A percentile compares a stretch with the other conserved stretches of the same genome.
phyloP scores from a whole-genome alignment of 352 stramenopile species.

The Pythium chondricola region DNA sequence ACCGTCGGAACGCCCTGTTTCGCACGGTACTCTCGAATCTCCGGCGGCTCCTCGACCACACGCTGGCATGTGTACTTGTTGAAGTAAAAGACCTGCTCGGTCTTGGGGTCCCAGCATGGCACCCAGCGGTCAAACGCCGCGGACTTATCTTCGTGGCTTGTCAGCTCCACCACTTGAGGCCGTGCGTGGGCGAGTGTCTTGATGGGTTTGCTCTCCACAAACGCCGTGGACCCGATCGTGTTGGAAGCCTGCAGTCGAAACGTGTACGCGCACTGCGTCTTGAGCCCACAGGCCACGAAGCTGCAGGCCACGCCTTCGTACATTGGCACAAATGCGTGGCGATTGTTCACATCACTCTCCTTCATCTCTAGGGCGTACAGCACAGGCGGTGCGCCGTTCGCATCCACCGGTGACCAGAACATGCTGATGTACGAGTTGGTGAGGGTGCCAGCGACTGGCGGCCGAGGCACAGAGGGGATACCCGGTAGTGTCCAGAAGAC shows the following conservation, averaged over 20 bases:
- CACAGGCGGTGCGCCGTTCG: conserved; percentile 52
- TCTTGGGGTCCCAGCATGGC: conserved; percentile 83
- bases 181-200: conserved; percentile 49
- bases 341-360: conserved; percentile 14
- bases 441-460: conserved; percentile 44
- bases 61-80: conserved; percentile 80
- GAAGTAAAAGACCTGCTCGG: conserved; percentile 86
- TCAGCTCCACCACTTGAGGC: conserved; percentile 67
- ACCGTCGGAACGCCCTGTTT: conserved; percentile 31
- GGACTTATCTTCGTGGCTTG: conserved; percentile 28
- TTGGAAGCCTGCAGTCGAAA: conserved; percentile 75
- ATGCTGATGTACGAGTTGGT: conserved; percentile 69
- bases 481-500: conserved; percentile 60
- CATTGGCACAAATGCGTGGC: conserved; percentile 27
- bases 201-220: conserved; percentile 57
- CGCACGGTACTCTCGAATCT: conserved; percentile 35
- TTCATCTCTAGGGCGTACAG: conserved; percentile 58
- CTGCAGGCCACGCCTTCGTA: conserved; percentile 64
- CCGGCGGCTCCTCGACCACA: conserved; percentile 47
- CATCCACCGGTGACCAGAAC: conserved; percentile 55
- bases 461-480: conserved; percentile 28
- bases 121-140: conserved; percentile 76
- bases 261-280: conserved; percentile 41
- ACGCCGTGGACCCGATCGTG: conserved; percentile 43
- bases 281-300: conserved; percentile 45